Evolutionary conservation across 805 yeast genomes (phyloP), one percentile per base, ranked within the genome.

Genomic region (Metahyphopichia silvanorum): DNA sequence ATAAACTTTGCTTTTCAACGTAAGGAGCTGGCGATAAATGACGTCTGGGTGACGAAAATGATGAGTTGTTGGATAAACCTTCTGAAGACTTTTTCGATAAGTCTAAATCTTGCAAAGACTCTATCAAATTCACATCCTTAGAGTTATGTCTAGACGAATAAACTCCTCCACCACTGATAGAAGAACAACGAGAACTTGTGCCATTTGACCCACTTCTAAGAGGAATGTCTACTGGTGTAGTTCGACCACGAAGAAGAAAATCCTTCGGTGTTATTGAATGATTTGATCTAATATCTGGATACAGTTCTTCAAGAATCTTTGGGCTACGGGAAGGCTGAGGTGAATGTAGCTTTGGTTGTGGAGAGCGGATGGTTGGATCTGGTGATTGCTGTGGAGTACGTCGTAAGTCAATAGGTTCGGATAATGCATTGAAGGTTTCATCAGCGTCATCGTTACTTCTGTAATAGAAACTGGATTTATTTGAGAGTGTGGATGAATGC

Each of bases 11-110:
- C 37, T 66, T 65, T 20, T 56, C 58, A 38, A 56, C 55, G 54
- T 66, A 42, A 2, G 69, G 69, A 1, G 69, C 69, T 2, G 83
- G 78, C 1, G 83, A 78, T 5, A 78, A 60, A 20, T 72, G 77
- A 38, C 82, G 57, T 46, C 80, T 62, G 11, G 84, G 84, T 1
- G 82, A 74, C 25, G 69, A 47, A 49, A 57, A 45, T 33, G 60
- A 51, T 12, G 64, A 54, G 24, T 44, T 51, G 16, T 46, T 39
- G 3, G 31, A 38, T 9, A 31, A 30, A 1, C 30, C 36, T 14
- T 52, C 60, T 3, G 55, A 44, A 1, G 51, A 45, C 21, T 39
- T 42, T 23, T 47, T 51, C 5, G 49, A 39, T 31, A 63, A 40
- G 16, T 54, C 54, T 7, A 63, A 35, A 23, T 56, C 64, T 14